Evolutionary conservation across 306 rosid genomes (phyloP).

Genomic region (Glycyrrhiza uralensis): DNA sequence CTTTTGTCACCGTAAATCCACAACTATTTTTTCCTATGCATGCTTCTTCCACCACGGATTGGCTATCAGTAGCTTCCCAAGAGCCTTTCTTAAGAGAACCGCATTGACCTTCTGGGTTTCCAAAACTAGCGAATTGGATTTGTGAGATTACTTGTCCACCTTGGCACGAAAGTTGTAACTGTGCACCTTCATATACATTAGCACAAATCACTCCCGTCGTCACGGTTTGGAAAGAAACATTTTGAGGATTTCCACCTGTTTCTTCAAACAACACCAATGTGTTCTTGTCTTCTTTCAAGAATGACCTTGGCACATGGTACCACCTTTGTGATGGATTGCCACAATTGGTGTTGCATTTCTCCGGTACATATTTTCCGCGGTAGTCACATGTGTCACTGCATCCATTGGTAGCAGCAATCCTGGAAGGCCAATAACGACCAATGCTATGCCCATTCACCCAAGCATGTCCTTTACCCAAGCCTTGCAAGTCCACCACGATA

Average conservation of each 20-base stretch:
- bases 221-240: not conserved
- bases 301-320: not conserved
- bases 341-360: not conserved
- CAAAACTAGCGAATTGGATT: not conserved
- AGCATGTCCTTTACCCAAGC: not conserved
- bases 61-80: not conserved
- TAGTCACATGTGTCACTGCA: not conserved
- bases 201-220: not conserved
- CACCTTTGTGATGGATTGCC: not conserved
- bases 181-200: not conserved
- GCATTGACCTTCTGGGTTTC: not conserved
- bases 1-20: not conserved
- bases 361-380: not conserved
- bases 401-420: not conserved
- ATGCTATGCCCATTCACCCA: not conserved
- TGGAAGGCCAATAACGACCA: not conserved
- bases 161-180: not conserved
- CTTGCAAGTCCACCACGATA: not conserved
- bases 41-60: not conserved
- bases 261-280: no score
- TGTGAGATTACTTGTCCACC: not conserved
- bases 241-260: not conserved
- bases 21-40: not conserved
- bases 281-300: not conserved
- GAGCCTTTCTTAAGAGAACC: not conserved